These are phyloP conservation scores for Gastrolobium bilobum DNA, from an alignment of 306 rosid genomes.

Conservation along the genomic window DNA sequence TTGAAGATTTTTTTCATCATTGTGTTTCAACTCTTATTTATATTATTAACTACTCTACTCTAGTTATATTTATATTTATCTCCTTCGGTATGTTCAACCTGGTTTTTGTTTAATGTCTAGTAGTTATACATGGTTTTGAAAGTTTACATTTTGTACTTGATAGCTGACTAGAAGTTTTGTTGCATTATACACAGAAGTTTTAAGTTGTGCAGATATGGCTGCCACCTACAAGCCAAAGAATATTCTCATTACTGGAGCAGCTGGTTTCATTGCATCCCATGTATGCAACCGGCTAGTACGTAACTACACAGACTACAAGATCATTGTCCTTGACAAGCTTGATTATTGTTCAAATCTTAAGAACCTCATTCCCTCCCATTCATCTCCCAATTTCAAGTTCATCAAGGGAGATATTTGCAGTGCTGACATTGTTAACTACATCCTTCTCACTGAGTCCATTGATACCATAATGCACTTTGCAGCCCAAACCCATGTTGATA, in stretches of 20 bases:
- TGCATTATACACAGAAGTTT: background rate
- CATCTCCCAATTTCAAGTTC: constrained; percentile 62
- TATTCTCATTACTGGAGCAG: constrained; percentile 75
- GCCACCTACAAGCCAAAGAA: constrained; percentile 58
- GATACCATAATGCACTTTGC: constrained; percentile 81
- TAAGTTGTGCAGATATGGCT: constrained; percentile 50
- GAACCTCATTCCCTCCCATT: constrained; percentile 59
- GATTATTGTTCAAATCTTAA: constrained; percentile 73
- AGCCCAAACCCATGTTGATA: constrained; percentile 51
- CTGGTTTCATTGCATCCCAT: constrained; percentile 82
- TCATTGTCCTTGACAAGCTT: constrained; percentile 72
- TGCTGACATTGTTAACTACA: constrained; percentile 67
- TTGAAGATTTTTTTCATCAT: background rate
- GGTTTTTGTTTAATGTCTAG: background rate
- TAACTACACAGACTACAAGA: constrained; percentile 61
- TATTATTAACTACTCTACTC: background rate
- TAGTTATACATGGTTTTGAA: background rate
- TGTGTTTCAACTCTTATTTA: background rate
- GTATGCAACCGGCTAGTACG: constrained; percentile 66
- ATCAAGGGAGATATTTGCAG: constrained; percentile 71
- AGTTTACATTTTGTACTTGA: background rate
- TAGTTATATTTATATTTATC: background rate
- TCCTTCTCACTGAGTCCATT: constrained; percentile 61
- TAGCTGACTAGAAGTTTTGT: background rate
- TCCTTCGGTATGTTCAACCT: background rate